Conservation (phyloP, 345 rosid genomes). For the Populus davidiana region DNA sequence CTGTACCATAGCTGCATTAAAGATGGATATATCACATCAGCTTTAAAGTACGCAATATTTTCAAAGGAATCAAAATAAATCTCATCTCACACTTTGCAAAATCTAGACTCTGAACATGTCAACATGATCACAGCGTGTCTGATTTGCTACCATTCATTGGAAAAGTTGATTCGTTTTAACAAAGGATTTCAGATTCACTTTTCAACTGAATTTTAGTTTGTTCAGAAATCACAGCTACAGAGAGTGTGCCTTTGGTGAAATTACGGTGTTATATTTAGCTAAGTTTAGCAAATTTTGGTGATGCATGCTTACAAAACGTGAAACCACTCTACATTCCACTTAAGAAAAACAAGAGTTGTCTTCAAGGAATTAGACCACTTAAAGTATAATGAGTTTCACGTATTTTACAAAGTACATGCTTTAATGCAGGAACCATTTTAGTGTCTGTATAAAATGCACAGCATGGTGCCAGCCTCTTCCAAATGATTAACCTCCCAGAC, state of each 20-base stretch:
- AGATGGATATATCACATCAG: conserved; percentile 10
- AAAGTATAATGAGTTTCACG: too few species aligned
- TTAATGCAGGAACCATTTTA: neutral
- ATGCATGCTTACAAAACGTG: neutral
- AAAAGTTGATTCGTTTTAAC: neutral
- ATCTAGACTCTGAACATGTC: too few species aligned
- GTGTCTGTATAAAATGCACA: neutral
- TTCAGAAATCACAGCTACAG: neutral
- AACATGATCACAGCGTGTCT: neutral
- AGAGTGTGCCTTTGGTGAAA: too few species aligned
- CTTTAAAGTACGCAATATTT: neutral
- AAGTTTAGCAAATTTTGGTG: neutral
- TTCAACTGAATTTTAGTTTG: neutral
- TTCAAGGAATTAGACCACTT: neutral
- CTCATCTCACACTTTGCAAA: too few species aligned
- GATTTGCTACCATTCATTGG: neutral
- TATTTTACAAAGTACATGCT: neutral
- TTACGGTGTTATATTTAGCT: too few species aligned
- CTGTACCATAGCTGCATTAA: conserved; percentile 71
- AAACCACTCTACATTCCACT: neutral
- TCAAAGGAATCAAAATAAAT: neutral
- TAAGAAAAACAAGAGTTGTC: neutral
- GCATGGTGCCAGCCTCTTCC: neutral
- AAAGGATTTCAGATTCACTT: neutral
- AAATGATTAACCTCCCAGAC: neutral